A percentile compares a stretch with the other conserved stretches of the same genome.
Evolutionary conservation across 176 grass and related monocot genomes (phyloP).

Genomic region (Puccinellia tenuiflora): DNA sequence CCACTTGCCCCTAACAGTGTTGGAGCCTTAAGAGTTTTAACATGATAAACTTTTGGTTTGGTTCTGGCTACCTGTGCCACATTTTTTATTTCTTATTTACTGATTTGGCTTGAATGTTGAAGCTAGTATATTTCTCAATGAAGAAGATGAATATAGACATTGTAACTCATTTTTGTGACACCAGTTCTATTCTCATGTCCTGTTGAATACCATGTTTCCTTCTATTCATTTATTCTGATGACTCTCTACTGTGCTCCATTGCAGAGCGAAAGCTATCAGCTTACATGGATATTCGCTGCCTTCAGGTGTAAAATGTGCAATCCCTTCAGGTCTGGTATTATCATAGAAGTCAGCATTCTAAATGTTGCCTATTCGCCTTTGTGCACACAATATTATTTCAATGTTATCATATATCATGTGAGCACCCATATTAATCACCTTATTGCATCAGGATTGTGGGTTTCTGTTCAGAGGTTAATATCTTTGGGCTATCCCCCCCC

Average conservation of each 20-base stretch:
- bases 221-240: background rate
- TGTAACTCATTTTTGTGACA: background rate
- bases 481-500: background rate
- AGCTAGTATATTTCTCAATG: background rate
- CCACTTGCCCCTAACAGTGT: background rate
- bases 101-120: background rate
- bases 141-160: background rate
- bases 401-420: background rate
- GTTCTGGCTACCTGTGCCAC: background rate
- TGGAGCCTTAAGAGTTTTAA: background rate
- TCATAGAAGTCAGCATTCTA: background rate
- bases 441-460: background rate
- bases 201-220: background rate
- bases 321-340: constrained; percentile 16
- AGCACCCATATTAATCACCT: background rate
- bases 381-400: background rate
- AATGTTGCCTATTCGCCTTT: background rate
- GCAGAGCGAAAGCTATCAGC: background rate
- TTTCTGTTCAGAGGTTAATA: background rate
- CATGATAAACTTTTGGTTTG: background rate
- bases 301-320: background rate
- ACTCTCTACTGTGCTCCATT: background rate
- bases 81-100: background rate
- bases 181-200: background rate
- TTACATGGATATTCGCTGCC: background rate